Conservation (phyloP, 352 stramenopile genomes). For the Globisporangium spinosum region DNA sequence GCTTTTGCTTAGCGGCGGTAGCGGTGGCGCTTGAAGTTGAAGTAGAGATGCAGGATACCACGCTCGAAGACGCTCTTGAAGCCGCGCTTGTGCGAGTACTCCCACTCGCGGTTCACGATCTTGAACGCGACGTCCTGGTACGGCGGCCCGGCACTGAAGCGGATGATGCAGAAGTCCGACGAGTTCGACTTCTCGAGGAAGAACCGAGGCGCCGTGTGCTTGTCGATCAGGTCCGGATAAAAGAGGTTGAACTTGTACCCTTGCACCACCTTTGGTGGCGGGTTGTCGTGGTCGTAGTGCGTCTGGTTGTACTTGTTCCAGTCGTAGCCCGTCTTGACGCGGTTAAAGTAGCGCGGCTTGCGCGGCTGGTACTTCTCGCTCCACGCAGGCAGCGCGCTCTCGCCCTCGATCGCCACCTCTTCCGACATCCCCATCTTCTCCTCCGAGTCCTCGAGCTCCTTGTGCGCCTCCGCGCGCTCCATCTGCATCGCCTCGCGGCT, state of each 20-base stretch:
- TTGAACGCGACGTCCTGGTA: slow-evolving; percentile 99
- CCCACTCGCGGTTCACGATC: slow-evolving; percentile 99
- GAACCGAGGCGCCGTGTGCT: slow-evolving; percentile 93
- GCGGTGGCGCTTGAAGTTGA: slow-evolving; percentile 98
- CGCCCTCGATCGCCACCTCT: slow-evolving; percentile 74
- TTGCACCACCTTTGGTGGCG: slow-evolving; percentile 99
- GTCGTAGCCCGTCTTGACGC: slow-evolving; percentile 98
- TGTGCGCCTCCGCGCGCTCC: slow-evolving; percentile 53
- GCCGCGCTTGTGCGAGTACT: slow-evolving; percentile 94
- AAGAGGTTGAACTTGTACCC: slow-evolving; percentile 99
- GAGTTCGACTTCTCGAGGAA: slow-evolving; percentile 92
- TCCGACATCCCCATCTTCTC: slow-evolving; percentile 88
- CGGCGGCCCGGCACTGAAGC: slow-evolving; percentile 95
- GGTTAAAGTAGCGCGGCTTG: slow-evolving; percentile 99
- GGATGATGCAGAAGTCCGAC: slow-evolving; percentile 96
- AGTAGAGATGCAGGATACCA: slow-evolving; percentile 97
- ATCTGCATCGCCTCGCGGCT: slow-evolving; percentile 65
- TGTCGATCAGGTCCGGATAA: slow-evolving; percentile 99
- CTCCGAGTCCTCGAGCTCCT: slow-evolving; percentile 63
- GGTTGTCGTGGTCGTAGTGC: slow-evolving; percentile 99
- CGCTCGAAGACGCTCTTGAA: slow-evolving; percentile 99
- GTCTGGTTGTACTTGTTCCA: slow-evolving; percentile 99
- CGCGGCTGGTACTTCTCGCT: slow-evolving; percentile 96
- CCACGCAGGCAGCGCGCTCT: slow-evolving; percentile 80
- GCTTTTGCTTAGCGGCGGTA: slow-evolving; percentile 88